Conservation (phyloP, 768 basidiomycete species). For the Fistulinella prunicolor region DNA sequence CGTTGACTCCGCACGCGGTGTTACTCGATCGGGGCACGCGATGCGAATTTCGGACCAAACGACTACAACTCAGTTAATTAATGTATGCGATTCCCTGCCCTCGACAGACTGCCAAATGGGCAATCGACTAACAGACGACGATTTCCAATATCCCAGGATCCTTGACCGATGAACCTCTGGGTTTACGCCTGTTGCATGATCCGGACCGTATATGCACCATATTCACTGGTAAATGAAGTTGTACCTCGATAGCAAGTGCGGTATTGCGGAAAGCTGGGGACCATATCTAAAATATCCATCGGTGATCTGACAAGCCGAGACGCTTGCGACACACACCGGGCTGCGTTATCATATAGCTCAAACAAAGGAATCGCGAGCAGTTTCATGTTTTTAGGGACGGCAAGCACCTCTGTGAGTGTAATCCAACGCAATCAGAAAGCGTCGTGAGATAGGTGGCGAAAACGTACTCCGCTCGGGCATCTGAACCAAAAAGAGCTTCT, state of each 20-base stretch:
- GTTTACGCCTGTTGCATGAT: no score
- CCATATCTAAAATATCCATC: constrained; percentile 56
- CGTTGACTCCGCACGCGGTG: constrained; percentile 14
- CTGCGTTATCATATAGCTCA: constrained; percentile 96
- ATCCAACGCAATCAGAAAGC: background rate
- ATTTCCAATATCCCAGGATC: no score
- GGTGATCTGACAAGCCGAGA: background rate
- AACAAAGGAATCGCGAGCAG: constrained; percentile 94
- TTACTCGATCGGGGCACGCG: constrained; percentile 19
- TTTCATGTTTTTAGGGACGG: constrained; percentile 99
- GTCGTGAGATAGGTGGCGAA: background rate
- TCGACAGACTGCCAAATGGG: no score
- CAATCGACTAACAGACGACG: no score
- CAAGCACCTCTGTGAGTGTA: constrained; percentile 74
- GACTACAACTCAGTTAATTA: constrained; percentile 9
- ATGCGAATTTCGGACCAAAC: no score
- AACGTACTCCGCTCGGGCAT: constrained; percentile 90
- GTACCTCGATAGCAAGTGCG: constrained; percentile 84
- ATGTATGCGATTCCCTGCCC: no score
- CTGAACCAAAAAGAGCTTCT: constrained; percentile 92
- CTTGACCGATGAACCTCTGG: no score
- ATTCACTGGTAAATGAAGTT: constrained; percentile 75
- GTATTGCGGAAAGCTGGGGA: constrained; percentile 91
- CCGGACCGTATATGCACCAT: no score
- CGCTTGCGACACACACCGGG: constrained; percentile 48